Conservation (phyloP, 208 protist species). For the Strigomonas oncopelti region DNA sequence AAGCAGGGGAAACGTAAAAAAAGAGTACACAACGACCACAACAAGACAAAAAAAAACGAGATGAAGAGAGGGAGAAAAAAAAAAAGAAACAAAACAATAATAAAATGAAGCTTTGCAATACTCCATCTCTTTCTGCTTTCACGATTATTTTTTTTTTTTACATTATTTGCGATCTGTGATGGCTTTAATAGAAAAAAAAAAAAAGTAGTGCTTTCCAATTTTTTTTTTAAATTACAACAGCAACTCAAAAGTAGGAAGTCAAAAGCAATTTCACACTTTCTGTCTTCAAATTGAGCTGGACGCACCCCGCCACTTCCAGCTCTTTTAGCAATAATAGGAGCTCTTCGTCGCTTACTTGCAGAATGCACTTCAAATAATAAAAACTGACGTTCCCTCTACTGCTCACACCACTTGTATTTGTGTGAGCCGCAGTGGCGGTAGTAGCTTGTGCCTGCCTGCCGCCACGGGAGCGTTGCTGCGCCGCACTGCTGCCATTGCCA, state of each 20-base stretch:
- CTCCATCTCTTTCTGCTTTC: too few relatives aligned
- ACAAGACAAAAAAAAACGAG: conserved; percentile 3
- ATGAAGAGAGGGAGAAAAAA: conserved; percentile 5
- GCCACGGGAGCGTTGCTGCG: not conserved
- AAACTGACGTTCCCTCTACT: conserved; percentile 28
- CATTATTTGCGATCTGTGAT: too few relatives aligned
- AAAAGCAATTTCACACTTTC: conserved; percentile 33
- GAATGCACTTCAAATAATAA: conserved; percentile 46
- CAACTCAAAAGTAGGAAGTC: not conserved
- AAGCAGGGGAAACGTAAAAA: not conserved
- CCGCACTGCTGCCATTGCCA: too few relatives aligned
- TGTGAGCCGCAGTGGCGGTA: not conserved
- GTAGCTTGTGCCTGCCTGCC: not conserved
- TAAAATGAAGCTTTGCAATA: too few relatives aligned
- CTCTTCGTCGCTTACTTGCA: conserved; percentile 60
- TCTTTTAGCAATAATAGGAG: conserved; percentile 49
- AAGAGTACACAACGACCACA: too few relatives aligned
- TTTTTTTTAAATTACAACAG: too few relatives aligned
- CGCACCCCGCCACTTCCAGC: conserved; percentile 43
- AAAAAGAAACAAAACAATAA: conserved; percentile 13
- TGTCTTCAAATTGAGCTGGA: conserved; percentile 29
- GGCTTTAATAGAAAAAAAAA: too few relatives aligned
- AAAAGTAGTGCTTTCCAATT: not conserved
- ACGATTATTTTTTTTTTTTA: too few relatives aligned
- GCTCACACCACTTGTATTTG: too few relatives aligned